Conservation (phyloP, 345 rosid species). For the Chamaenerion angustifolium region DNA sequence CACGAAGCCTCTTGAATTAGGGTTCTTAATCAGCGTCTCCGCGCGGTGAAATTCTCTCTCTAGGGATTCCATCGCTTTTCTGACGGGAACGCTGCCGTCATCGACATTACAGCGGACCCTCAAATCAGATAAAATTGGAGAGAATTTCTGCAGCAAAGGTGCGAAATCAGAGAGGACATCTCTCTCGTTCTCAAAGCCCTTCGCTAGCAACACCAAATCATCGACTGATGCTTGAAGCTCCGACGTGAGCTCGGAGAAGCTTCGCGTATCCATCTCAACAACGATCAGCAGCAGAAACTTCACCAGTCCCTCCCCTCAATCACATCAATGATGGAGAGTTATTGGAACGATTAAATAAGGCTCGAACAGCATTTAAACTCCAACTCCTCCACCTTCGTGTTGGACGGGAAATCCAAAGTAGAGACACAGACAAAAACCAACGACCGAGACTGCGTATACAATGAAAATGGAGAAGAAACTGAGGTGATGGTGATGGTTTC, state of each 20-base stretch:
- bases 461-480: background rate
- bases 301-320: no score
- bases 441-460: background rate
- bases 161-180: slow-evolving; percentile 28
- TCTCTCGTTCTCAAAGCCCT: slow-evolving; percentile 16
- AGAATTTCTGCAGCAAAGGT: slow-evolving; percentile 29
- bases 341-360: no score
- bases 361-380: no score
- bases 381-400: background rate
- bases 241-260: slow-evolving; percentile 21
- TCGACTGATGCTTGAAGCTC: slow-evolving; percentile 22
- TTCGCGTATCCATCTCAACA: slow-evolving; percentile 10
- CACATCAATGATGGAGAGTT: no score
- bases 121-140: slow-evolving; percentile 25
- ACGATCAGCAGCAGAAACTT: background rate
- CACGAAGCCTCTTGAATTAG: slow-evolving; percentile 15
- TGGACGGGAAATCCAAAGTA: background rate
- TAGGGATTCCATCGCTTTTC: slow-evolving; percentile 31
- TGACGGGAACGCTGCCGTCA: slow-evolving; percentile 24
- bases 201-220: slow-evolving; percentile 22
- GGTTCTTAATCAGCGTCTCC: slow-evolving; percentile 18
- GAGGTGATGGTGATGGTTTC: background rate
- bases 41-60: slow-evolving; percentile 29
- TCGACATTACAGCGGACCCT: slow-evolving; percentile 11
- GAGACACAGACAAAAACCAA: background rate